Evolutionary conservation across 768 basidiomycete genomes (phyloP), one percentile per base, ranked within the genome.

Genomic region (Xerocomus spinulosus): DNA sequence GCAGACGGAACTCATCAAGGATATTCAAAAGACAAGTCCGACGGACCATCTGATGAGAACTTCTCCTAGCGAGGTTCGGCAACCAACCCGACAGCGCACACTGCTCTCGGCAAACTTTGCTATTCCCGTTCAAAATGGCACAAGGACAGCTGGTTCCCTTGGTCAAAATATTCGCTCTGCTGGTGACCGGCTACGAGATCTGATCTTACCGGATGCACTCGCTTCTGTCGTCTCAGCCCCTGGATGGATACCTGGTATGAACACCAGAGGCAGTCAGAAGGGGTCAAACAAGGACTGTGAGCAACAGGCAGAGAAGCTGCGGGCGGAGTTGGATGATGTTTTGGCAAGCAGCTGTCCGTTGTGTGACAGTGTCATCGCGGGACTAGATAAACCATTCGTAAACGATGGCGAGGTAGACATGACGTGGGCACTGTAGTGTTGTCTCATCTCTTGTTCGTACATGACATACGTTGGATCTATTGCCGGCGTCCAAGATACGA

Each of bases 171-270:
- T 96, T 15, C 80, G 93, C 21, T 88, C 86, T 18, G 92, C 92
- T 1, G 90, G 92, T 5, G 95, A 97, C 66, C 80, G 82, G 48
- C 68, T 99, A 44, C 79, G 93, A 35, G 93, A 97, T 64, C 73
- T 98, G 42, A 95, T 99, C 58, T 71, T 97, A 8, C 96, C 96
- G 12, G 96, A 98, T 59, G 88, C 92, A 3, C 76, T 98, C 13
- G 93, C 91, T 24, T 79, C 81, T 26, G 78, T 92, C 18, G 87
- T 98, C 46, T 82, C 86, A 1, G 77, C 85, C 5, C 85, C 87
- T 14, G 74, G 74, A 15, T 90, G 87, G 87, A 83, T 89, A 55
- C 83, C 87, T 18, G 79, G 81, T 25, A 82, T 85, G 53, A 80
- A 77, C 12, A 48, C 50, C 32, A 70, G 73, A 32, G 72, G 74